Base-by-base conservation (phyloP, 2,329 filamentous ascomycete genomes). In the Neofusicoccum sp. region DNA sequence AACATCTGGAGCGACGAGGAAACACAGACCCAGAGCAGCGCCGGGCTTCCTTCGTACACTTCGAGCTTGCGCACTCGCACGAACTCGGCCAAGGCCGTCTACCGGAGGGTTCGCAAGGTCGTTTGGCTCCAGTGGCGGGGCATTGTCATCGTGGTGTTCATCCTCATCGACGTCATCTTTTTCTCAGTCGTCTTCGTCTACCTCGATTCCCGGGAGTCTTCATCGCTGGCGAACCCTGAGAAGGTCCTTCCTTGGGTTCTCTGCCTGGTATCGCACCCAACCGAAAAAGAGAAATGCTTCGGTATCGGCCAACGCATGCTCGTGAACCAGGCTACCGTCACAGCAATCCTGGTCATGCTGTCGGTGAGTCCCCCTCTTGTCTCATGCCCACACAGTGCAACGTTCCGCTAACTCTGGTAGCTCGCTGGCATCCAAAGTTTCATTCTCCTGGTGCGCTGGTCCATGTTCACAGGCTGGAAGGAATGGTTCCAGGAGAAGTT, bases 51-150 rank as follows among this genome's bases (percentile, higher is more conserved):
- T 0, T 84, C 85, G 14, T 77, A 77, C 64, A 84, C 85, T 11
- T 87, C 86, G 71, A 96, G 92, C 74, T 80, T 93, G 62, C 86
- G 86, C 66, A 91, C 88, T n/a, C 86, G 93, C 73, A 63, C 44
- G 8, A 61, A 59, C 31, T 91, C 91, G 7, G 92, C 93, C 9
- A 87, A 91, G 61, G 93, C 96, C 71, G 92, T 96, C 2, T 97
- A 96, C 74, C 88, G 91, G 66, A 88, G 95, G 69, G 86, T 99
- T 41, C 88, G 88, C 67, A 89, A 93, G 68, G 93, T 98, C 16
- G 85, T 99, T 41, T 87, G 91, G 73, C 85, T 98, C 3, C 95
- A 99, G 77, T 99, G 95, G 95, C 87, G 94, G 69, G 94, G 93
- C 48, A 94, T 97, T 65, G 86, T 88, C 47, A 91, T 98, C 65